Base-by-base conservation (phyloP, 352 stramenopile species). In the Pythium brachiatum region DNA sequence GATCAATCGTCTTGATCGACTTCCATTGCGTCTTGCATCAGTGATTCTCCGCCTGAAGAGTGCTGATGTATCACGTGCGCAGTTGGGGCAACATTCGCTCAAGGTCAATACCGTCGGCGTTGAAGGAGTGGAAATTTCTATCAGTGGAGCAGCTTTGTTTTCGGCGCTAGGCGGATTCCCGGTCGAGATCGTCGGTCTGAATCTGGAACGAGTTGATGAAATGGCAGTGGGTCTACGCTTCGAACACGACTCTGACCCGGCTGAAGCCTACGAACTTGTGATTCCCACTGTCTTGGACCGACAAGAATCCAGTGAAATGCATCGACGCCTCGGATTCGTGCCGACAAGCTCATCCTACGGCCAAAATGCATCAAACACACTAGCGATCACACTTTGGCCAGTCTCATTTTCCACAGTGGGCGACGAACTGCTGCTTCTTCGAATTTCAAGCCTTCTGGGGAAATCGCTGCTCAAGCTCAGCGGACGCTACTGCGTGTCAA, bases 301-400 rank as follows among this genome's bases (percentile, higher is more conserved):
- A 5, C 12, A 53, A 53, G 46, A 34, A 11, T 20, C 23, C 1
- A 23, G 1, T 11, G 20, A 16, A 18, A 15, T 31, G 25, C 16
- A 12, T 11, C 23, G 46, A 8, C 23, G 46, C 2, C 43, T 66
- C 20, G 13, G 7, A 21, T 52, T 60, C 3, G 15, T 21, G 13
- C 2, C 25, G 5, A 3, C 47, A 54, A 29, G 43, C 20, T 44
- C 36, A 2, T 4, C 13, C n/a, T 8, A 13, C 34, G 34, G 18
- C 31, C 31, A 6, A 36, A 21, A 39, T 32, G n/a, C 27, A 3
- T 32, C n/a, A 29, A 57, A 1, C 9, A 41, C 32, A 15, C 26
- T 44, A 23, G 52, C 26, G 13, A 51, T 34, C 25, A 59, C 46
- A n/a, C 16, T 59, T 46, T 62, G 61, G 61, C 61, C 61, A 15